Conservation (phyloP, 768 basidiomycete genomes). For the Auricularia cornea region DNA sequence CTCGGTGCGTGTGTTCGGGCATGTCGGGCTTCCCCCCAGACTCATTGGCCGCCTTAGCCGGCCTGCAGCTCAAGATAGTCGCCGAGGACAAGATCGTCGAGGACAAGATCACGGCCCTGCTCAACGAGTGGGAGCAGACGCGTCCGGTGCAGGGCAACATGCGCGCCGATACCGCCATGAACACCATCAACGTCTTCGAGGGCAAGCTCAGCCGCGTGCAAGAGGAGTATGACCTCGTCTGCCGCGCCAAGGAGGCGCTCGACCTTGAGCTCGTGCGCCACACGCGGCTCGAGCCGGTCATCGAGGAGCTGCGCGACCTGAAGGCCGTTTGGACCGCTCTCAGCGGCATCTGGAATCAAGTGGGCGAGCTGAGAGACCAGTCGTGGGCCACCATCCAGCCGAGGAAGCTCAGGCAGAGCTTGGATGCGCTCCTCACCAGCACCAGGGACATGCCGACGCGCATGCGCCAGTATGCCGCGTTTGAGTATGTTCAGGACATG, state of each 20-base stretch:
- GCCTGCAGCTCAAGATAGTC: constrained; percentile 98
- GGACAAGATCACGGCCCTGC: constrained; percentile 86
- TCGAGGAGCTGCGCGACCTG: constrained; percentile 91
- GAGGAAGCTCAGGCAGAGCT: constrained; percentile 86
- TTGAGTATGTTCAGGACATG: constrained; percentile 94
- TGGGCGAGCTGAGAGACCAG: constrained; percentile 79
- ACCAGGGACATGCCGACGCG: constrained; percentile 98
- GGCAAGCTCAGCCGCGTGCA: constrained; percentile 80
- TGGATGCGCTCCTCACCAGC: constrained; percentile 84
- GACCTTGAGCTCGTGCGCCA: constrained; percentile 86
- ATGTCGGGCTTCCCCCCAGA: not conserved
- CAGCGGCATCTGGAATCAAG: constrained; percentile 93
- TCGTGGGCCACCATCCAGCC: constrained; percentile 91
- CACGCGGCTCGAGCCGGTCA: constrained; percentile 86
- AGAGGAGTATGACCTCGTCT: constrained; percentile 93
- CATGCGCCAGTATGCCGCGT: constrained; percentile 98
- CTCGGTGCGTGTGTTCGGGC: constrained; percentile 50
- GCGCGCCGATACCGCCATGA: constrained; percentile 94
- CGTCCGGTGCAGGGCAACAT: constrained; percentile 96
- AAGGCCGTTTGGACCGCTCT: constrained; percentile 99
- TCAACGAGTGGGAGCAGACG: constrained; percentile 90
- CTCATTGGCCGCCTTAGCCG: constrained; percentile 45
- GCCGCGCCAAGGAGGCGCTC: constrained; percentile 93
- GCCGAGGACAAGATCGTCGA: constrained; percentile 98
- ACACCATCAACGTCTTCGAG: constrained; percentile 92